A percentile compares a stretch with the other conserved stretches of the same genome.
These are phyloP conservation scores for Lipomyces mesembrius DNA, from an alignment of 805 yeast species.

Conservation along the genomic window DNA sequence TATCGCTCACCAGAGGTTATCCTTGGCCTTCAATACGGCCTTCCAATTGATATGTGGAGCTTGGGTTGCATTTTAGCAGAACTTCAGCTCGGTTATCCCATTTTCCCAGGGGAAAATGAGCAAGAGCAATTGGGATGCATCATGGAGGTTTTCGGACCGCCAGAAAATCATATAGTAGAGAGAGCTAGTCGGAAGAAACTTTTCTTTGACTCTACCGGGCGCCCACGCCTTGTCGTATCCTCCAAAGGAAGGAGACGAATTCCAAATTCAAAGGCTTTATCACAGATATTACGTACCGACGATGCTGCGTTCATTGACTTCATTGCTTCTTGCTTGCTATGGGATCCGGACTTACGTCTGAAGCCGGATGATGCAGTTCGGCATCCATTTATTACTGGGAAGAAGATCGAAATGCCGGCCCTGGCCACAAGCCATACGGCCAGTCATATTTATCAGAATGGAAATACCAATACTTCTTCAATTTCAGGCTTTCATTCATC, in stretches of 20 bases:
- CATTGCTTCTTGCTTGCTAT: conserved; percentile 67
- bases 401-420: conserved; percentile 16
- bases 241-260: conserved; percentile 39
- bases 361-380: conserved; percentile 46
- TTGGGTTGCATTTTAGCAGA: conserved; percentile 96
- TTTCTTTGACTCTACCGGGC: conserved; percentile 48
- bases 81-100: conserved; percentile 86
- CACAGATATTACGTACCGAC: conserved; percentile 39
- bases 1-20: conserved; percentile 96
- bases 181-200: conserved; percentile 45
- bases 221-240: conserved; percentile 41
- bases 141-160: conserved; percentile 88
- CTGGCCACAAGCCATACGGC: background rate
- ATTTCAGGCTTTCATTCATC: background rate
- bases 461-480: background rate
- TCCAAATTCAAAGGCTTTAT: conserved; percentile 40
- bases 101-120: conserved; percentile 94
- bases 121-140: conserved; percentile 87
- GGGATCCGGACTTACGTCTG: conserved; percentile 65
- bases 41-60: conserved; percentile 97
- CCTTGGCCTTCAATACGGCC: conserved; percentile 84
- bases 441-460: background rate
- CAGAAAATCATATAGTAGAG: conserved; percentile 53
- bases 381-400: conserved; percentile 47
- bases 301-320: conserved; percentile 46